Conservation (phyloP, 1,284 basidiomycete species). For the Puccinia horiana region DNA sequence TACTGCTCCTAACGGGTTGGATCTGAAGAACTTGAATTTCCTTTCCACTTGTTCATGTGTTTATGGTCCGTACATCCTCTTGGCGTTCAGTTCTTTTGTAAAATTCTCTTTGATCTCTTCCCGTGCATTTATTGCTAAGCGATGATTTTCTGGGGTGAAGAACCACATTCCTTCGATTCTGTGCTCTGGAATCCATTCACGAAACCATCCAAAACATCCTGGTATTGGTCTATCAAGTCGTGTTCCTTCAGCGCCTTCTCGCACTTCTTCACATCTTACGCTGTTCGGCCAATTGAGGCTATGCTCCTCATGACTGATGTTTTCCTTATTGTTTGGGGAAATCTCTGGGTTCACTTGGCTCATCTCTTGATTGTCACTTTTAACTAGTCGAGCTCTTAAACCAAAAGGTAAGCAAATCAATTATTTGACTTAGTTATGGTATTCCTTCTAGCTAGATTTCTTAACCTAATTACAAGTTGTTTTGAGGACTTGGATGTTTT, state of each 20-base stretch:
- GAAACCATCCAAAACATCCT: background rate
- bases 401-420: no score
- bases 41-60: background rate
- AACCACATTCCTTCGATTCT: background rate
- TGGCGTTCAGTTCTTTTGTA: background rate
- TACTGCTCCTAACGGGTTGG: background rate
- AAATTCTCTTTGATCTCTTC: background rate
- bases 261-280: slow-evolving; percentile 13
- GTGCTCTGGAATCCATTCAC: background rate
- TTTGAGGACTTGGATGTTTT: no score
- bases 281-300: no score
- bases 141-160: slow-evolving; percentile 14
- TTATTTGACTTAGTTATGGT: no score
- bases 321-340: no score
- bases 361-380: no score
- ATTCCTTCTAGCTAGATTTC: no score
- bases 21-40: background rate
- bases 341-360: no score
- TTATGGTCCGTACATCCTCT: background rate
- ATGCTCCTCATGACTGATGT: no score
- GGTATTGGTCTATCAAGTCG: background rate
- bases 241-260: background rate
- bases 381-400: no score
- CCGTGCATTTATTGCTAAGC: background rate
- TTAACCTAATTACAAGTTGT: no score